Base-by-base conservation (phyloP, 768 basidiomycete genomes). In the Cantharellus anzutake region DNA sequence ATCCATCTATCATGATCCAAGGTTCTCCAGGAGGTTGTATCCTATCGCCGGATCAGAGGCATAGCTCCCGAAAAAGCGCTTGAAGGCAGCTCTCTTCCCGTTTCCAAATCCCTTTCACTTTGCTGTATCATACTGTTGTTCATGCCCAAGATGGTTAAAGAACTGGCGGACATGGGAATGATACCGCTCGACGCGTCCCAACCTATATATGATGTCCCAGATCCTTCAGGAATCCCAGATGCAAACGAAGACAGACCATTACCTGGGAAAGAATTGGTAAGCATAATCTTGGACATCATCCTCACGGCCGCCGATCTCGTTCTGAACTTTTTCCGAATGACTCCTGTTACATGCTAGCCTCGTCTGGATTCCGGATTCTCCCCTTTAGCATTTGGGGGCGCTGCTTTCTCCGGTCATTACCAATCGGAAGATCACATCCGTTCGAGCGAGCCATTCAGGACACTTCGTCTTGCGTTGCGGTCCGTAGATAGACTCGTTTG, bases 381-480 rank as follows among this genome's bases (percentile, higher is more conserved):
- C 14, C 71, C 72, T 14, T 72, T 90, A 41, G 73, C 88, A 2
- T 82, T 83, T 44, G 88, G 88, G 2, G 82, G 83, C 38, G 88
- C 79, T 0, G 67, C 84, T 4, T 80, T 89, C 66, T 83, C 82
- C 1, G 73, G 73, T 16, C 70, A 76, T 56, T 89, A 90, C 66
- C 88, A 86, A 64, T 66, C 72, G 14, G 78, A 81, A 56, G 77
- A 77, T 41, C 73, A 79, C 60, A 66, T 88, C 41, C 66, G 74
- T 44, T 77, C 83, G 58, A 71, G 73, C 52, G 67, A 71, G 1
- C 87, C 86, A 3, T 66, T 84, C 34, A 78, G 82, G 41, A 79
- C 82, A 41, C 77, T 86, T 37, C 74, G 86, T 50, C 78, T 88
- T 41, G 87, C 86, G 4, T 73, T 91, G 50, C 76, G 85, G 88